Percentiles rank a stretch among this genome's conserved stretches.
Conservation (phyloP, 1,284 basidiomycete genomes). For the Boletus smithii region DNA sequence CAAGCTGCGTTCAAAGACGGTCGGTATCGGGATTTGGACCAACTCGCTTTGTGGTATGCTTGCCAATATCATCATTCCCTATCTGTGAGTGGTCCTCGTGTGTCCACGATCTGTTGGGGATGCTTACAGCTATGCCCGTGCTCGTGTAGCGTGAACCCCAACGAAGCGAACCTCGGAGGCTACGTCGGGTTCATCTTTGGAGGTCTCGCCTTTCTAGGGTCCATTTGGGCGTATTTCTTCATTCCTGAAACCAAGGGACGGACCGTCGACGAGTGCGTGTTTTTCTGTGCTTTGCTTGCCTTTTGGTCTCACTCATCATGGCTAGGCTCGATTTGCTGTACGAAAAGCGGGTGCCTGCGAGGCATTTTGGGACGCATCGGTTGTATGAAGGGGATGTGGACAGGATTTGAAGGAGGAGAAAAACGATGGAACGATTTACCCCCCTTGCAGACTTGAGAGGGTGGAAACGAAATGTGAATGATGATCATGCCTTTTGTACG, state of each 20-base stretch:
- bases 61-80: constrained; percentile 26
- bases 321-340: constrained; percentile 27
- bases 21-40: constrained; percentile 27
- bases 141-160: constrained; percentile 23
- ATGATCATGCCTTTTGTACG: too few species aligned
- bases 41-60: constrained; percentile 26
- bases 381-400: constrained; percentile 14
- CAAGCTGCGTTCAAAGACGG: constrained; percentile 33
- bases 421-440: neutral
- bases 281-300: neutral
- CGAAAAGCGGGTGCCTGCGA: constrained; percentile 23
- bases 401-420: constrained; percentile 19
- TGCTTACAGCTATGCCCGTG: neutral
- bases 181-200: constrained; percentile 36
- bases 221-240: constrained; percentile 25
- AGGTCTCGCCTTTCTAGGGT: constrained; percentile 19
- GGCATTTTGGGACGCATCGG: constrained; percentile 14
- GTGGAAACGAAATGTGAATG: too few species aligned
- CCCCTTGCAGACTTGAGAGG: too few species aligned
- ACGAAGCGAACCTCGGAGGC: constrained; percentile 28
- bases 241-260: constrained; percentile 31
- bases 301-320: neutral
- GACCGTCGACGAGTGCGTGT: constrained; percentile 32
- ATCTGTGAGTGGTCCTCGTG: constrained; percentile 21
- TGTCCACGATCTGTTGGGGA: neutral